These are phyloP conservation scores for Ceratobasidium sp. DNA, from an alignment of 1,284 basidiomycete species.

Conservation along the genomic window DNA sequence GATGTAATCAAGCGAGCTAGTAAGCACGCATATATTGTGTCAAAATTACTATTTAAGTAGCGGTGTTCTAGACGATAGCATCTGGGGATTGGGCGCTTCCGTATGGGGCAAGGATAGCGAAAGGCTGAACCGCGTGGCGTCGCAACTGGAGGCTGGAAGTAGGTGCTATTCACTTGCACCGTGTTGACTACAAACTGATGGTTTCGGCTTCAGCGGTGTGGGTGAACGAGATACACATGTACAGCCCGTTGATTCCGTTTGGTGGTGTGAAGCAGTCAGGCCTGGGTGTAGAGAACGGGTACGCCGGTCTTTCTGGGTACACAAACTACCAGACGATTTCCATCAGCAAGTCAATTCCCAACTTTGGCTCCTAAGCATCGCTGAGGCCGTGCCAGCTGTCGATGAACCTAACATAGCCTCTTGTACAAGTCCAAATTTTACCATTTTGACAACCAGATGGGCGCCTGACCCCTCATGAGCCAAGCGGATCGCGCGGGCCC, in stretches of 20 bases:
- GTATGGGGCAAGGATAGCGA: slow-evolving; percentile 35
- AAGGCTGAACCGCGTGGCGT: slow-evolving; percentile 6
- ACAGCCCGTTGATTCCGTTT: slow-evolving; percentile 32
- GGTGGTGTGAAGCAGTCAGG: slow-evolving; percentile 40
- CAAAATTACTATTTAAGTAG: neutral
- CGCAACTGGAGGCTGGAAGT: slow-evolving; percentile 35
- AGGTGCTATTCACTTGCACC: neutral
- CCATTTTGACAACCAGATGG: neutral
- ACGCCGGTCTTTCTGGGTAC: slow-evolving; percentile 36
- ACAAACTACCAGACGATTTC: slow-evolving; percentile 39
- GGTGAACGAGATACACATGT: slow-evolving; percentile 40
- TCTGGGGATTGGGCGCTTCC: slow-evolving; percentile 29
- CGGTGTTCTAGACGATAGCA: slow-evolving; percentile 21
- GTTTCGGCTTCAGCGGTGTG: slow-evolving; percentile 15
- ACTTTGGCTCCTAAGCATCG: slow-evolving; percentile 52
- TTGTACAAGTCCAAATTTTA: slow-evolving; percentile 5
- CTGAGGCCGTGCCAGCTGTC: too few relatives aligned
- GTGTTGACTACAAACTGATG: neutral
- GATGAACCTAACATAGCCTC: neutral
- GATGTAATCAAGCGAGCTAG: slow-evolving; percentile 37
- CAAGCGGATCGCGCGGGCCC: too few relatives aligned
- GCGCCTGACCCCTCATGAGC: neutral
- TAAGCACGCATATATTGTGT: neutral
- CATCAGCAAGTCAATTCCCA: slow-evolving; percentile 25
- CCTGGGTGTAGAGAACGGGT: slow-evolving; percentile 33